Conservation (phyloP, 495 filamentous ascomycete species). For the Penicillium arizonense region DNA sequence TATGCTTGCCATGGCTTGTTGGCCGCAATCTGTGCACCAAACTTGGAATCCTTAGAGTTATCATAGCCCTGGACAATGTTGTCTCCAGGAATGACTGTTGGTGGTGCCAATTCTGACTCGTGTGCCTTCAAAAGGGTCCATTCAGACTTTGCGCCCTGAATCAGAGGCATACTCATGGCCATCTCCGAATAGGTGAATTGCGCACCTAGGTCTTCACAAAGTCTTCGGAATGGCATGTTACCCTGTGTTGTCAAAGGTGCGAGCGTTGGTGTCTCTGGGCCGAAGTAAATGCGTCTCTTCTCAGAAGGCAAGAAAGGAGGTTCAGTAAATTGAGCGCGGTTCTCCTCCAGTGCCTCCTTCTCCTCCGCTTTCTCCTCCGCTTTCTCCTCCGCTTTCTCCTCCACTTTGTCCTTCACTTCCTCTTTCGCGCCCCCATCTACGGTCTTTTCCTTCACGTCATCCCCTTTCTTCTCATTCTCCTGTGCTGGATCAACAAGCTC, state of each 20-base stretch:
- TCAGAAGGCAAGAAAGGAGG: constrained; percentile 87
- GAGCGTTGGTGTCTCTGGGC: constrained; percentile 84
- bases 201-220: constrained; percentile 87
- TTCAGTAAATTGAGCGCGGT: constrained; percentile 75
- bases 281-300: constrained; percentile 90
- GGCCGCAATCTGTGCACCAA: constrained; percentile 87
- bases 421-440: constrained; percentile 5
- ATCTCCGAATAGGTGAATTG: constrained; percentile 97
- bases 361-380: constrained; percentile 25
- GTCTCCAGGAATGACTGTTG: constrained; percentile 45
- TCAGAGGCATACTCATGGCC: constrained; percentile 86
- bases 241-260: constrained; percentile 92
- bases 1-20: constrained; percentile 85
- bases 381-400: constrained; percentile 21
- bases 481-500: constrained; percentile 5
- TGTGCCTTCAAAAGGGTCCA: constrained; percentile 95
- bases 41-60: constrained; percentile 77
- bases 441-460: constrained; percentile 3
- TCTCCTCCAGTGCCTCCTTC: constrained; percentile 53
- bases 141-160: constrained; percentile 89
- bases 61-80: constrained; percentile 69
- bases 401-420: constrained; percentile 31
- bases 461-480: constrained; percentile 10
- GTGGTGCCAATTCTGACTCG: constrained; percentile 70
- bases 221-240: constrained; percentile 91